Evolutionary conservation across 306 rosid genomes (phyloP).

Genomic region (Castanopsis chinensis): DNA sequence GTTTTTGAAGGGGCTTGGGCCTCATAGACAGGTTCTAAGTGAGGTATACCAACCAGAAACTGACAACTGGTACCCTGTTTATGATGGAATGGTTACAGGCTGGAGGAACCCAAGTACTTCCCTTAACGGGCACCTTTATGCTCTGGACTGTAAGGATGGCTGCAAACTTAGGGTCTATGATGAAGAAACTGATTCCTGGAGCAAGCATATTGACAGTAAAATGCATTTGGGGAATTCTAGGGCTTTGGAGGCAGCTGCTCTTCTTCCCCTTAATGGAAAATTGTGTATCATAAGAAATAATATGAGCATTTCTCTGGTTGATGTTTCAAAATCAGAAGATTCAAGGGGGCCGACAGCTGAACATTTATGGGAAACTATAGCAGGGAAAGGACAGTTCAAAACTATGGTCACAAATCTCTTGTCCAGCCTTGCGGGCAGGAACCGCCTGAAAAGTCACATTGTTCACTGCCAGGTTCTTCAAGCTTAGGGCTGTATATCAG

Average conservation of each 20-base stretch:
- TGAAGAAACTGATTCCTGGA: constrained; percentile 62
- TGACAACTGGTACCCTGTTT: constrained; percentile 68
- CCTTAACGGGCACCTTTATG: constrained; percentile 69
- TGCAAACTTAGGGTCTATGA: constrained; percentile 70
- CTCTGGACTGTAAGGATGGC: constrained; percentile 82
- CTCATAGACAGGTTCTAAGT: constrained; percentile 76
- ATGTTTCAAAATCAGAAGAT: constrained; percentile 55
- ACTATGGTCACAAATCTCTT: constrained; percentile 73
- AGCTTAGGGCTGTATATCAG: constrained; percentile 46
- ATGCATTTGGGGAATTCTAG: constrained; percentile 68
- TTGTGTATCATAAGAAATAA: constrained; percentile 72
- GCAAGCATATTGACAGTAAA: constrained; percentile 66
- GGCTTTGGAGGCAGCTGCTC: constrained; percentile 76
- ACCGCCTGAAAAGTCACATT: constrained; percentile 78
- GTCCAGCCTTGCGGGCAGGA: constrained; percentile 84
- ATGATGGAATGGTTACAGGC: constrained; percentile 78
- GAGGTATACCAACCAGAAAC: constrained; percentile 77
- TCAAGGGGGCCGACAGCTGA: constrained; percentile 50
- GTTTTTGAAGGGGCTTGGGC: constrained; percentile 80
- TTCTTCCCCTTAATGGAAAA: constrained; percentile 69
- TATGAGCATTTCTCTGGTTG: constrained; percentile 79
- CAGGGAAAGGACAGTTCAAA: constrained; percentile 76
- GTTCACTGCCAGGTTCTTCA: constrained; percentile 93
- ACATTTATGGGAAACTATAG: constrained; percentile 74
- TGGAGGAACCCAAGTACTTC: constrained; percentile 83